Conservation (phyloP, 2,329 filamentous ascomycete genomes). For the Orbilia ellipsospora region DNA sequence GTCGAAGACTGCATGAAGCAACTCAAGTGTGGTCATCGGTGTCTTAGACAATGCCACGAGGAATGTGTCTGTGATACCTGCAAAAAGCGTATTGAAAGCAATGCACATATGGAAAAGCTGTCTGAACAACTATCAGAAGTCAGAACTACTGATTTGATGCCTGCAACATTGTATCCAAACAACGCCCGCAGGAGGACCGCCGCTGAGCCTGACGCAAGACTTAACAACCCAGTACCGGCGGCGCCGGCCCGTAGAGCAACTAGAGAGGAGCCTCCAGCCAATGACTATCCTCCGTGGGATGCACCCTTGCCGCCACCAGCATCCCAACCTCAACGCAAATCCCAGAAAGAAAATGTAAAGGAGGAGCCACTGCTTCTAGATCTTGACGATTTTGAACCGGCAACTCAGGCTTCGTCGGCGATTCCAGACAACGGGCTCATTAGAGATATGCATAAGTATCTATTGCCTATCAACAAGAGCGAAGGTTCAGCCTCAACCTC, state of each 20-base stretch:
- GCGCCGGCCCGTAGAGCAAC: no score
- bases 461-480: no score
- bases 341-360: not conserved
- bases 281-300: no score
- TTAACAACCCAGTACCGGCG: no score
- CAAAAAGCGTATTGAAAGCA: not conserved
- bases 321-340: not conserved
- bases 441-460: no score
- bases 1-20: slow-evolving; percentile 7
- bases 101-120: slow-evolving; percentile 15
- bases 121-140: slow-evolving; percentile 27
- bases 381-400: no score
- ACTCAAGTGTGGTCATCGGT: slow-evolving; percentile 59
- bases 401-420: no score
- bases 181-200: no score
- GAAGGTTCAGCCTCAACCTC: no score
- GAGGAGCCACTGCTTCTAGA: no score
- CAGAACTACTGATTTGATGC: slow-evolving; percentile 50
- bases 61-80: slow-evolving; percentile 22
- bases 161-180: slow-evolving; percentile 34
- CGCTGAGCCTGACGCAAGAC: no score
- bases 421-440: not conserved
- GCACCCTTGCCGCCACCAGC: not conserved
- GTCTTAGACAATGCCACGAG: slow-evolving; percentile 20
- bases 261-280: no score